These are phyloP conservation scores for Sphagnum magellanicum DNA, from an alignment of 228 moss, liverwort and hornwort species.

Conservation along the genomic window DNA sequence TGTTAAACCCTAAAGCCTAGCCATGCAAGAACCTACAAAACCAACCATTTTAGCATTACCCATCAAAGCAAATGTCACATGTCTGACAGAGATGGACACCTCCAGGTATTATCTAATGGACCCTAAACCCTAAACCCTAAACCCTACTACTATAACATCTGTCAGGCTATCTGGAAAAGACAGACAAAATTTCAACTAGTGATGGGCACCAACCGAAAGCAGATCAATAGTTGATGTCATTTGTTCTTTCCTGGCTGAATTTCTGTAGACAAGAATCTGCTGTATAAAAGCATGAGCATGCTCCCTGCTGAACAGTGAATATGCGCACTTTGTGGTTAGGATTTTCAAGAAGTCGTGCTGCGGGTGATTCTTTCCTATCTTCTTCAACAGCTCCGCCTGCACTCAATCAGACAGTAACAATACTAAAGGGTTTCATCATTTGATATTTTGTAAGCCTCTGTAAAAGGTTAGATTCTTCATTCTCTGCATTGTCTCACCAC, in stretches of 20 bases:
- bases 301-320: conserved; percentile 72
- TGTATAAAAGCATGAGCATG: conserved; percentile 65
- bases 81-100: neutral
- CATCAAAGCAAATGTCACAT: neutral
- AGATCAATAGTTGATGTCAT: conserved; percentile 21
- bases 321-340: conserved; percentile 80
- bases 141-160: too few species aligned
- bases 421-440: neutral
- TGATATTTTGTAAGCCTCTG: neutral
- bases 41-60: neutral
- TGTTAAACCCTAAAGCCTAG: too few species aligned
- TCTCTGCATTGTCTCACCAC: neutral
- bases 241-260: conserved; percentile 27
- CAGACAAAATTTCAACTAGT: conserved; percentile 54
- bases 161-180: neutral
- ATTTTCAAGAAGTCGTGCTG: conserved; percentile 83
- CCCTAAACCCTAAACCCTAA: neutral
- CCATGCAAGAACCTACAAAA: neutral
- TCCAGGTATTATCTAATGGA: neutral
- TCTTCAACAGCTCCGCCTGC: conserved; percentile 78
- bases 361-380: conserved; percentile 70
- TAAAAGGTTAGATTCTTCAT: neutral
- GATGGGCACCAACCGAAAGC: conserved; percentile 51
- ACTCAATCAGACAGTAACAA: conserved; percentile 8
- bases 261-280: conserved; percentile 45